Percentiles rank a stretch among this genome's conserved stretches.
phyloP scores from a whole-genome alignment of 352 stramenopile genomes.

The Globisporangium apiculatum region DNA sequence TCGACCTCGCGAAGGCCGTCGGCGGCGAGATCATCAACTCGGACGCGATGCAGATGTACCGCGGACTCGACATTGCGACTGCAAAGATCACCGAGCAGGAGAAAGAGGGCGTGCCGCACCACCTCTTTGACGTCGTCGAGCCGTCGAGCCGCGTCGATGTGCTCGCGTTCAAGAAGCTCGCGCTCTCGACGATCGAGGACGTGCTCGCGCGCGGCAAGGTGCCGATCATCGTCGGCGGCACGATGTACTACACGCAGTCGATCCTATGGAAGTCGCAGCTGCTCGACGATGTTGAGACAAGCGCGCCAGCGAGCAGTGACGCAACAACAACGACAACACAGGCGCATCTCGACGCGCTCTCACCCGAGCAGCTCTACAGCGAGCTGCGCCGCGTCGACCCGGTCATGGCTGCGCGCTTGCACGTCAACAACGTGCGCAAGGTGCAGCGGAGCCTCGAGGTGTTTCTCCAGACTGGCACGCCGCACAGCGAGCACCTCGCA shows the following conservation, averaged over 20 bases:
- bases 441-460: constrained; percentile 83
- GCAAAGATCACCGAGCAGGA: constrained; percentile 85
- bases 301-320: neutral
- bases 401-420: constrained; percentile 69
- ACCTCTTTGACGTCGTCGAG: constrained; percentile 85
- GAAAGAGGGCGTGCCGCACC: constrained; percentile 84
- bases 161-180: constrained; percentile 72
- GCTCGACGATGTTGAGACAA: constrained; percentile 49
- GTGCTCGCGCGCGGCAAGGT: constrained; percentile 82
- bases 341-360: constrained; percentile 7
- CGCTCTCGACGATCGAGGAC: constrained; percentile 74
- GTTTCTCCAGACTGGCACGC: constrained; percentile 70
- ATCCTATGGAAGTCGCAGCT: constrained; percentile 86
- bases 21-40: constrained; percentile 90
- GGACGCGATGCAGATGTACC: constrained; percentile 92
- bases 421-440: constrained; percentile 84
- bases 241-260: constrained; percentile 91
- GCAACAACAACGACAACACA: neutral
- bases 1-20: constrained; percentile 86
- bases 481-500: constrained; percentile 63
- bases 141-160: constrained; percentile 71
- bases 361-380: constrained; percentile 51
- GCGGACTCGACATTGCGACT: constrained; percentile 83
- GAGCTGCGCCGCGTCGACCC: constrained; percentile 69
- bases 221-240: constrained; percentile 88